Evolutionary conservation across 306 rosid genomes (phyloP), one percentile per base, ranked within the genome.

Genomic region (Vicia sativa): DNA sequence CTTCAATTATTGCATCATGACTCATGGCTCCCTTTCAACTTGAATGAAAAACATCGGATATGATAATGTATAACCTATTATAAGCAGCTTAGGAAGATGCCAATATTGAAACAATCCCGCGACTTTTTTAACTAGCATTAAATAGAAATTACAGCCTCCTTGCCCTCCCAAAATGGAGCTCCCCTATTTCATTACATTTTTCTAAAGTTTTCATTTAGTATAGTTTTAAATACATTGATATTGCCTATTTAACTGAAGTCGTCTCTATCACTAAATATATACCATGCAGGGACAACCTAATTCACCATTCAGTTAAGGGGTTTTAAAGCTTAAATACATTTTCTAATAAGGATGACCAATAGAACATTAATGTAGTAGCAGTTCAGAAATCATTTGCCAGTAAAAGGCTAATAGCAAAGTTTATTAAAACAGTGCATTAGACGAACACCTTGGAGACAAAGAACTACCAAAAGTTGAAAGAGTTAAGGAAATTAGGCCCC

Each of bases 81-180:
- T 44, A 15, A 43, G 49, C 65, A 53, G n/a, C 7, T 35, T 3
- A 52, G 70, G 21, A 44, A 48, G 62, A 25, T 42, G 49, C 42
- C n/a, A 52, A 55, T 11, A 68, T 55, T 60, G 31, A 68, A 57
- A 68, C 13, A 0, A 28, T 64, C 62, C 26, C 3, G 7, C 13
- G 42, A 46, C 14, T 4, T 4, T 46, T 13, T 34, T 43, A 64
- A n/a, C 10, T 35, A 35, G 42, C 56, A 54, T 35, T 54, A 55
- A 26, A 50, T 50, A 50, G 57, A 13, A 50, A 48, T 50, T 50
- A 50, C 29, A 3, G n/a, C 19, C 19, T 13, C 29, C 64, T 9
- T 3, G 75, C 68, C 29, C 64, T 9, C 2, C 72, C 68, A 62
- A 63, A 62, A 62, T 29, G 48, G 28, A 49, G 38, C 70, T 54